These are phyloP conservation scores for Pelargonium citronellum DNA, from an alignment of 441 rosid species.

Conservation along the genomic window DNA sequence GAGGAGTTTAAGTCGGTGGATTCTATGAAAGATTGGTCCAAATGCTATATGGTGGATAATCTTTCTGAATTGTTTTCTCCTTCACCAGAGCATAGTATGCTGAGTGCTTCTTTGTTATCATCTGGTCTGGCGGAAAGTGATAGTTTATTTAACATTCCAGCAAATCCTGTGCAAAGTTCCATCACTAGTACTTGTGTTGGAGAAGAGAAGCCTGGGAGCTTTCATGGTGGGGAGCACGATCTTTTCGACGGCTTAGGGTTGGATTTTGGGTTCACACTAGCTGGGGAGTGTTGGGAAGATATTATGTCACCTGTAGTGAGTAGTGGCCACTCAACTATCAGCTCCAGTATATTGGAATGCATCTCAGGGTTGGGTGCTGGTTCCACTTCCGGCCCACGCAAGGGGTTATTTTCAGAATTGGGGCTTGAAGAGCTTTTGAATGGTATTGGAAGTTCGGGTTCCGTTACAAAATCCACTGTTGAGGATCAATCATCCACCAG, in stretches of 20 bases:
- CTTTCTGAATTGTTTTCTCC: conserved; percentile 46
- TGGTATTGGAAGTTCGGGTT: conserved; percentile 33
- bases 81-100: conserved; percentile 28
- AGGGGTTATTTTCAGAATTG: conserved; percentile 66
- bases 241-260: conserved; percentile 39
- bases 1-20: conserved; percentile 36
- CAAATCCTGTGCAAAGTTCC: conserved; percentile 30
- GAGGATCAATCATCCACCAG: conserved; percentile 36
- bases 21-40: conserved; percentile 37
- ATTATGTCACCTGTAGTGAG: conserved; percentile 23
- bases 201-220: conserved; percentile 21
- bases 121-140: conserved; percentile 24
- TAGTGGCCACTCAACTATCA: conserved; percentile 12
- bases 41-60: conserved; percentile 41
- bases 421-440: conserved; percentile 60
- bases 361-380: conserved; percentile 30
- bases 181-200: conserved; percentile 22
- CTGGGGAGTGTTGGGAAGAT: conserved; percentile 36
- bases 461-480: conserved; percentile 23
- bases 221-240: conserved; percentile 36
- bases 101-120: conserved; percentile 23
- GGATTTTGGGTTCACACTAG: conserved; percentile 21
- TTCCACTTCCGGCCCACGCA: conserved; percentile 31
- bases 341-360: conserved; percentile 30
- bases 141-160: conserved; percentile 22